Conservation (phyloP, 306 rosid species). For the Prunus mume region DNA sequence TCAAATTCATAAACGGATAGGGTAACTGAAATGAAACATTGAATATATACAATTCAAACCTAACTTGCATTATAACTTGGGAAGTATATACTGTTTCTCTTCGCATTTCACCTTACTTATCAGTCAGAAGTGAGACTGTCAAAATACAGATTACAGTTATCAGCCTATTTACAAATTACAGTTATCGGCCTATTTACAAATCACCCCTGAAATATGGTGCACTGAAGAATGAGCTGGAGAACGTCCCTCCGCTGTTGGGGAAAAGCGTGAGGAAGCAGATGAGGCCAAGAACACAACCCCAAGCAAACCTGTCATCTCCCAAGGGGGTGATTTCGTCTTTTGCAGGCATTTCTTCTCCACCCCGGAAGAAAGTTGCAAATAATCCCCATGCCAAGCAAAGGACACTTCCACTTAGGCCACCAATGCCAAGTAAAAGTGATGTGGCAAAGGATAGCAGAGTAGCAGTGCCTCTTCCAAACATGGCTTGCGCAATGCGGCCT, state of each 20-base stretch:
- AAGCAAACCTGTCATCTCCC: slow-evolving; percentile 71
- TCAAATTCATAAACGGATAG: too few relatives aligned
- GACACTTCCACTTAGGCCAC: slow-evolving; percentile 90
- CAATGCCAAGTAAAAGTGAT: slow-evolving; percentile 74
- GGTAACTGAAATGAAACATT: too few relatives aligned
- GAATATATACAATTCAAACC: not conserved
- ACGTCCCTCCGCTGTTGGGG: slow-evolving; percentile 89
- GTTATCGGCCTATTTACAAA: not conserved
- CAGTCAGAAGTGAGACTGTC: not conserved
- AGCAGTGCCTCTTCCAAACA: slow-evolving; percentile 80
- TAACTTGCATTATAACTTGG: not conserved
- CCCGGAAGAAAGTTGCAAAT: slow-evolving; percentile 87
- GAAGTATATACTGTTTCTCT: not conserved
- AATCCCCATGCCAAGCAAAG: slow-evolving; percentile 94
- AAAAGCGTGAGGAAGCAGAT: slow-evolving; percentile 83
- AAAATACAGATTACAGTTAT: not conserved
- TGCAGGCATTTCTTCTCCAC: slow-evolving; percentile 87
- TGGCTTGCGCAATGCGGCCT: slow-evolving; percentile 91
- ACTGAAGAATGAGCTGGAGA: slow-evolving; percentile 62
- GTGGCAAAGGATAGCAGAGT: slow-evolving; percentile 68
- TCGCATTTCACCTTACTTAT: not conserved
- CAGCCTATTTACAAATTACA: not conserved
- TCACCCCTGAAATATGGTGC: slow-evolving; percentile 78
- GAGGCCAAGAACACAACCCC: slow-evolving; percentile 85
- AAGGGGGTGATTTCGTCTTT: slow-evolving; percentile 77